These are phyloP conservation scores for Calonectria pseudoturangicola DNA, from an alignment of 2,329 filamentous ascomycete species.

Conservation along the genomic window DNA sequence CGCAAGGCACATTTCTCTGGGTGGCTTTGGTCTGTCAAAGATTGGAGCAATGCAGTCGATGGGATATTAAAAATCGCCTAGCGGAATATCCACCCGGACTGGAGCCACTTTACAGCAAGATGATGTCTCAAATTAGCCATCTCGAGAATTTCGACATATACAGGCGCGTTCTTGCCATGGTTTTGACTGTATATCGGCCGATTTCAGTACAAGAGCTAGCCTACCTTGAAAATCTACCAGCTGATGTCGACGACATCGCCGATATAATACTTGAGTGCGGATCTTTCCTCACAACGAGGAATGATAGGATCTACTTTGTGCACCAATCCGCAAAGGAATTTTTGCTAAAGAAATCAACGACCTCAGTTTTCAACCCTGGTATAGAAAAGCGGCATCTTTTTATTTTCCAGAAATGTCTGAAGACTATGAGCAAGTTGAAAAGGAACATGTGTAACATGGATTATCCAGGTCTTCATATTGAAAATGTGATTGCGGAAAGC, in stretches of 20 bases:
- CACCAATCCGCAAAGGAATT: neutral
- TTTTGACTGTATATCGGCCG: neutral
- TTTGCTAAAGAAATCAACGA: neutral
- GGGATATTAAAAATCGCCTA: neutral
- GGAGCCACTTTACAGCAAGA: neutral
- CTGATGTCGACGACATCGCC: neutral
- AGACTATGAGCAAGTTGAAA: neutral
- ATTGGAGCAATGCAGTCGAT: neutral
- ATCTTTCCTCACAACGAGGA: neutral
- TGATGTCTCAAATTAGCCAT: neutral
- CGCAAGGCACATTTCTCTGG: neutral
- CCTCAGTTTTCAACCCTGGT: neutral
- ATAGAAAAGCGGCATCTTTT: neutral
- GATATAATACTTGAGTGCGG: neutral
- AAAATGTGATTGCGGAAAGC: neutral
- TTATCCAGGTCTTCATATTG: neutral
- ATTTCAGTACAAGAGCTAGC: neutral
- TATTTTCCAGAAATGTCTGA: neutral
- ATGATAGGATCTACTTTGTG: neutral
- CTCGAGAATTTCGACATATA: neutral
- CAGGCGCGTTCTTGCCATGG: neutral
- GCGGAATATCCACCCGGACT: neutral
- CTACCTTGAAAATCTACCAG: neutral
- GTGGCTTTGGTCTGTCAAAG: neutral
- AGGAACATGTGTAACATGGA: neutral